Base-by-base conservation (phyloP, 2,329 filamentous ascomycete species). In the Phyllosticta citrichinensis region DNA sequence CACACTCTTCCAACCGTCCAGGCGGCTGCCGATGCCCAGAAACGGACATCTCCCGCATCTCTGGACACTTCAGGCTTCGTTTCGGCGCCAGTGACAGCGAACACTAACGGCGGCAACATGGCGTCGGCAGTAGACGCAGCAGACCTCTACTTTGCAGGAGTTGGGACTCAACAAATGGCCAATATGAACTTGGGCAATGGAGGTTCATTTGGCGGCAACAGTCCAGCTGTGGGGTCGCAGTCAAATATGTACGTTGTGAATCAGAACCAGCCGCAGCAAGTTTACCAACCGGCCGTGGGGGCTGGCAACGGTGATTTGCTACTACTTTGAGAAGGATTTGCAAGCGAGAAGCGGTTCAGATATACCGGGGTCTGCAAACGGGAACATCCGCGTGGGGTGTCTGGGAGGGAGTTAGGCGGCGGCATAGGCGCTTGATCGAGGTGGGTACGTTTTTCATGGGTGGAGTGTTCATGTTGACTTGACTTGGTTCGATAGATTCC, bases 131-230 rank as follows among this genome's bases (percentile, higher is more conserved):
- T 95, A 40, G 88, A 82, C 68, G 91, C 94, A 60, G 93, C 92
- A 10, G 93, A 97, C 69, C 85, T 87, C 17, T 97, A 96, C 75
- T 97, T 97, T 74, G 86, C 88, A 17, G 87, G 85, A 53, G 80
- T 91, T n/a, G 86, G 87, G 19, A 86, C 86, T 62, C 83, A 87
- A 71, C 86, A 89, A 71, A 88, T 91, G 86, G 84, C 83, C 4
- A 81, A 83, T 17, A 84, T 92, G 83, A 80, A 82, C 62, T 82
- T 71, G 55, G 79, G 85, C 54, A 86, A 87, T 66, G 83, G 83
- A 14, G 24, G 20, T 27, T 58, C 53, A 11, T 58, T 55, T 22
- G 58, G 52, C 33, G 62, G 56, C 25, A 58, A 52, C 62, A 67
- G 66, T 52, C 65, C 67, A 33, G 61, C 66, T 47, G 62, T 40